phyloP scores from a whole-genome alignment of 345 rosid genomes.

The Citrus sp. region DNA sequence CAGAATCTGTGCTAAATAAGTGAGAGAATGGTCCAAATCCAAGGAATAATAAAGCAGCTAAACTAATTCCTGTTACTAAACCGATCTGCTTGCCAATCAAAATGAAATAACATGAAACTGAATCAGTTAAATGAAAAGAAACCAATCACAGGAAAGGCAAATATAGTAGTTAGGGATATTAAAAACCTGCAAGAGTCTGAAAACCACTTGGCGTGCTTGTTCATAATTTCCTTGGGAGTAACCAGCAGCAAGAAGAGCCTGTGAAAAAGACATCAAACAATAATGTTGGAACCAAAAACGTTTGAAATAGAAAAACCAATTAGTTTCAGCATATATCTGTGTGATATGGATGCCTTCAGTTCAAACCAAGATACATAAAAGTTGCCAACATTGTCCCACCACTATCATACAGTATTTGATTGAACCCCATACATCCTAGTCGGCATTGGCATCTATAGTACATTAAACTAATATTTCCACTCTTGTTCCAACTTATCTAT shows the following conservation, averaged over 20 bases:
- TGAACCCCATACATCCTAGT: not conserved
- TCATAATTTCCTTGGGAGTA: conserved; percentile 72
- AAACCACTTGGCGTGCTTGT: conserved; percentile 61
- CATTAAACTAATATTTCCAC: not conserved
- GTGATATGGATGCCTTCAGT: not conserved
- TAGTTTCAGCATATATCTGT: not conserved
- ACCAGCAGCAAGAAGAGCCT: conserved; percentile 84
- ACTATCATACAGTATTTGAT: too few relatives aligned
- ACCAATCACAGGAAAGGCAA: conserved; percentile 4
- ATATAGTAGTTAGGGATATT: not conserved
- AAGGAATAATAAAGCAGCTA: conserved; percentile 61
- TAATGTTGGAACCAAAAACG: not conserved
- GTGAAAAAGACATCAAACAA: conserved; percentile 16
- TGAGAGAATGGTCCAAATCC: conserved; percentile 73
- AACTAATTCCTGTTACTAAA: conserved; percentile 62
- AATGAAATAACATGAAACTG: conserved; percentile 10
- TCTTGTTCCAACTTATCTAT: not conserved
- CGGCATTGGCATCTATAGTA: not conserved
- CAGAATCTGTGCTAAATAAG: conserved; percentile 71
- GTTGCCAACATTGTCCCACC: too few relatives aligned
- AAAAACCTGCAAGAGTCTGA: conserved; percentile 62
- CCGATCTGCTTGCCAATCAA: conserved; percentile 59
- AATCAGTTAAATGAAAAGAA: conserved; percentile 2
- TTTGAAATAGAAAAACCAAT: not conserved
- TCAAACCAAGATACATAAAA: too few relatives aligned